Evolutionary conservation across 257 asterid genomes (phyloP), one percentile per base, ranked within the genome.

Genomic region (Penstemon eatonii): DNA sequence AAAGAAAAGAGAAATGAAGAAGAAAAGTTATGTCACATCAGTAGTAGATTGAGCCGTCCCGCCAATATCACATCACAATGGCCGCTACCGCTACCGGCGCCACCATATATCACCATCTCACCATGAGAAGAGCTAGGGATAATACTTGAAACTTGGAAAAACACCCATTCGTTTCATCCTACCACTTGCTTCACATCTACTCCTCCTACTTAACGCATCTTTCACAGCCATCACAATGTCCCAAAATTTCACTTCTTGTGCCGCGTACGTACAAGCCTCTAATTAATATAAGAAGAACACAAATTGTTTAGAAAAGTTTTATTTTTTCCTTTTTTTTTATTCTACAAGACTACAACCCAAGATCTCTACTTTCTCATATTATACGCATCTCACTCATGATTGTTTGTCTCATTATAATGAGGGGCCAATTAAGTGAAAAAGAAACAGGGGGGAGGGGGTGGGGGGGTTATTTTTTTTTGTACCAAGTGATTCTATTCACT

Each of bases 41-140:
- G n/a, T n/a, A 60, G 66, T 33, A 84, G 92, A 88, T 88, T 88
- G 95, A 87, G 95, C 95, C 95, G 87, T 83, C 83, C 88, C 81
- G 90, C 90, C 84, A 79, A 79, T 79, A 79, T 79, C 81, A 79
- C 81, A 72, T 70, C 73, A 51, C 52, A 46, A 46, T 70, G 73
- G 33, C 33, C 1, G 25, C 83, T 87, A 46, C 56, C 5, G 66
- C 40, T 39, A 41, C 61, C 75, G 51, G 67, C 84, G 70, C 72
- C 74, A 2, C 64, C 73, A 41, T 73, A 70, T 46, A 33, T 41
- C 78, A 33, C 69, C 73, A 56, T 67, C 73, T 60, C 59, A 65
- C 68, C 42, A 49, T 66, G 25, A 74, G 65, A 78, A 66, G 69
- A 60, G 75, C 65, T n/a, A n/a, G n/a, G n/a, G n/a, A n/a, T n/a